A percentile compares a stretch with the other conserved stretches of the same genome.
Conservation (phyloP, 495 filamentous ascomycete genomes). For the Neurospora terricola region DNA sequence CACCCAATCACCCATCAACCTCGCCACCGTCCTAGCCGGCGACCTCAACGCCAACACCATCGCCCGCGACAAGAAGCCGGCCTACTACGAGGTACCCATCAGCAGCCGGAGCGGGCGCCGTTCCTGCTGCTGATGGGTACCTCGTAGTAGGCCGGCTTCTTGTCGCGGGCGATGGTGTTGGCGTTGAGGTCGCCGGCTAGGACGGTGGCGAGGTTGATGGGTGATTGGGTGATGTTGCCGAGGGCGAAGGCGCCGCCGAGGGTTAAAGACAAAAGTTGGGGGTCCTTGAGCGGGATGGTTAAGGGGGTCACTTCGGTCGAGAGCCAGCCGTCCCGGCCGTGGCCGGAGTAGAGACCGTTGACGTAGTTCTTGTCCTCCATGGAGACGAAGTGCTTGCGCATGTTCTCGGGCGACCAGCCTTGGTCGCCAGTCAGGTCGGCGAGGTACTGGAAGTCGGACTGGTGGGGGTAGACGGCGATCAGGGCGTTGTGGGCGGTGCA, state of each 20-base stretch:
- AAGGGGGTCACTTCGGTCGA: constrained; percentile 37
- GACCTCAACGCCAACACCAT: constrained; percentile 42
- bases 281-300: constrained; percentile 38
- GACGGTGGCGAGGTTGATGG: constrained; percentile 32
- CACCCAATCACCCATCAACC: constrained; percentile 22
- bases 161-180: constrained; percentile 19
- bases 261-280: constrained; percentile 40
- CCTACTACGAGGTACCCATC: constrained; percentile 46
- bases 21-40: constrained; percentile 35
- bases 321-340: constrained; percentile 53
- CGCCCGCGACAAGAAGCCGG: constrained; percentile 14
- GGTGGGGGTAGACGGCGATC: constrained; percentile 30
- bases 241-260: constrained; percentile 43
- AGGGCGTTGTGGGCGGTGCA: constrained; percentile 42
- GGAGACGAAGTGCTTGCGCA: constrained; percentile 38
- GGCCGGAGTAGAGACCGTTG: constrained; percentile 30
- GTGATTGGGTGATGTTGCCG: constrained; percentile 27
- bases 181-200: constrained; percentile 45
- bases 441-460: constrained; percentile 36
- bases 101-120: constrained; percentile 37
- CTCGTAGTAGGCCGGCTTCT: constrained; percentile 34
- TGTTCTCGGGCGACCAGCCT: constrained; percentile 36
- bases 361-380: constrained; percentile 48
- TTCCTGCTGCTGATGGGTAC: constrained; percentile 41
- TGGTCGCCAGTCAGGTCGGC: constrained; percentile 37